Evolutionary conservation across 2,329 filamentous ascomycete genomes (phyloP).

Genomic region (Hypoxylon rubiginosum): DNA sequence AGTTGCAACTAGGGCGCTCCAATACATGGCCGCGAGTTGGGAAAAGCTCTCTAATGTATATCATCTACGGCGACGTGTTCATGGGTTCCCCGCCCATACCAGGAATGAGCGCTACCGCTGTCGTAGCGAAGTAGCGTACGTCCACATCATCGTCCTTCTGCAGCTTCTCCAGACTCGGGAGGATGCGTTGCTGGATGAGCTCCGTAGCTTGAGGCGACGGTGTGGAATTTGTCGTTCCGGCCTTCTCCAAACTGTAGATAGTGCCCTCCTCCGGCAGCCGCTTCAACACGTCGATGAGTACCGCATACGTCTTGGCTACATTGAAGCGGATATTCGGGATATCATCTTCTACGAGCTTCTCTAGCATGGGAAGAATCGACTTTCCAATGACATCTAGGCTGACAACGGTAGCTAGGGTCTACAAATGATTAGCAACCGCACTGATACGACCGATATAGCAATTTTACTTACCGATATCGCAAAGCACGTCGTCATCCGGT

Average conservation of each 20-base stretch:
- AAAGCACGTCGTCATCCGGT: conserved; percentile 99
- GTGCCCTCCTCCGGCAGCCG: conserved; percentile 91
- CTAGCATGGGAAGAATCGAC: conserved; percentile 95
- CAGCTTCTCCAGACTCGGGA: conserved; percentile 93
- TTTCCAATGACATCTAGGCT: conserved; percentile 93
- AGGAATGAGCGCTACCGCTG: conserved; percentile 76
- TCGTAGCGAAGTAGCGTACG: conserved; percentile 97
- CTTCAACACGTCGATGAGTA: conserved; percentile 91
- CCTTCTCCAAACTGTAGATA: conserved; percentile 86
- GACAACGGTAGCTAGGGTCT: conserved; percentile 95
- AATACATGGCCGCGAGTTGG: conserved; percentile 43
- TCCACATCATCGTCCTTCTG: conserved; percentile 98
- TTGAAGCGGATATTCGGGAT: conserved; percentile 99
- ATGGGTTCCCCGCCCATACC: conserved; percentile 69
- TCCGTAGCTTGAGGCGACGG: conserved; percentile 81
- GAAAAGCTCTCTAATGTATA: conserved; percentile 49
- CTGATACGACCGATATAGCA: not conserved
- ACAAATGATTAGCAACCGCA: conserved; percentile 38
- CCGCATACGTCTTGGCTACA: conserved; percentile 95
- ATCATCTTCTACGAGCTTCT: conserved; percentile 91
- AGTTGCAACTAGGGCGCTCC: conserved; percentile 45
- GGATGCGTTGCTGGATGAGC: conserved; percentile 86
- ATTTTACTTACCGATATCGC: conserved; percentile 87
- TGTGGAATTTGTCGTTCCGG: conserved; percentile 67
- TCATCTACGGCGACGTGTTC: conserved; percentile 75